These are phyloP conservation scores for Colletotrichum sojae DNA, from an alignment of 2,329 filamentous ascomycete genomes.

Conservation along the genomic window DNA sequence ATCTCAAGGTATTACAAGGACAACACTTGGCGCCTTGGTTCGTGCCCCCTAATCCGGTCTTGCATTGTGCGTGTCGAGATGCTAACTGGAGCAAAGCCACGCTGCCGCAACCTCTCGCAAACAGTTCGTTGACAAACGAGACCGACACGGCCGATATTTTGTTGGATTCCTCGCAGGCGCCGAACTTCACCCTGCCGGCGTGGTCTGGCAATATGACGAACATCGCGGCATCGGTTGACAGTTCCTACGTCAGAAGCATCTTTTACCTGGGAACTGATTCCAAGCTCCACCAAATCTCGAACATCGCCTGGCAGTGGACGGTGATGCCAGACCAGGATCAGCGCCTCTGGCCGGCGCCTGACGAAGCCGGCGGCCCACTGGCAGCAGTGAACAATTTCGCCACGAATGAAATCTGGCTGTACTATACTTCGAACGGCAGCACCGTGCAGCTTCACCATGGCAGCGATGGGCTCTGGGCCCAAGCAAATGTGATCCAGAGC, in stretches of 20 bases:
- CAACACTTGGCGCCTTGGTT: slow-evolving; percentile 52
- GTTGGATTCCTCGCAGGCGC: slow-evolving; percentile 9
- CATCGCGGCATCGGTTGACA: slow-evolving; percentile 43
- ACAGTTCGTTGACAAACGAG: slow-evolving; percentile 15
- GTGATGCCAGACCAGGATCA: slow-evolving; percentile 43
- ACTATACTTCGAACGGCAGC: slow-evolving; percentile 51
- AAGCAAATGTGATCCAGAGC: slow-evolving; percentile 45
- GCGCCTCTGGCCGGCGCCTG: slow-evolving; percentile 50
- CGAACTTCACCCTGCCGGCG: slow-evolving; percentile 29
- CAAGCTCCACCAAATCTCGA: slow-evolving; percentile 49
- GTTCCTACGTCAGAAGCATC: slow-evolving; percentile 43
- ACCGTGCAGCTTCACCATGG: slow-evolving; percentile 51
- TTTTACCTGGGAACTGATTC: slow-evolving; percentile 56
- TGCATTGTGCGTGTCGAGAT: neutral
- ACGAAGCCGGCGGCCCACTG: slow-evolving; percentile 47
- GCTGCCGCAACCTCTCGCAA: slow-evolving; percentile 50
- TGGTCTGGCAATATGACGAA: slow-evolving; percentile 9
- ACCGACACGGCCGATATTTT: slow-evolving; percentile 24
- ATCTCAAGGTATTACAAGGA: slow-evolving; percentile 48
- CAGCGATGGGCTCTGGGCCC: slow-evolving; percentile 48
- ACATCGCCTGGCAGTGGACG: slow-evolving; percentile 49
- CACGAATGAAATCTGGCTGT: slow-evolving; percentile 48
- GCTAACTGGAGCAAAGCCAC: slow-evolving; percentile 48
- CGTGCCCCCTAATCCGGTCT: neutral
- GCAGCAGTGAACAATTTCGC: slow-evolving; percentile 48